Base-by-base conservation (phyloP, 2,329 filamentous ascomycete species). In the Talaromyces marneffei region DNA sequence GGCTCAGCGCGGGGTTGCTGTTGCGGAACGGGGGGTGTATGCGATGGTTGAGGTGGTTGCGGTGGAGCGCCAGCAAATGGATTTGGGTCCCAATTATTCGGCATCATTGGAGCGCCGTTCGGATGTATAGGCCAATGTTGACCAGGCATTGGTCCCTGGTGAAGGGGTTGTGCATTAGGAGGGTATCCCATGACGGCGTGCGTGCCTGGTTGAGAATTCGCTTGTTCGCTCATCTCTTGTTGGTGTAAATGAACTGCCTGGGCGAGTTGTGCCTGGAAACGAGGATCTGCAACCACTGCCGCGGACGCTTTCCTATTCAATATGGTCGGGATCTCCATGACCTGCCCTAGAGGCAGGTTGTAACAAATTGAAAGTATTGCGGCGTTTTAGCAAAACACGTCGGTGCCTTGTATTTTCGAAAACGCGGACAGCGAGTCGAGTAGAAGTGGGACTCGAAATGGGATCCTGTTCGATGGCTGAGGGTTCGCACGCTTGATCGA, bases 171-270 rank as follows among this genome's bases (percentile, higher is more conserved):
- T n/a, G 82, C 77, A 56, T 82, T 79, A 68, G 83, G 80, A 64
- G 82, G 82, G 57, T 83, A 85, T 66, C 83, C 83, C 63, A 82
- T 76, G 64, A 83, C 83, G 50, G 82, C 80, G 37, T 80, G 79
- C 65, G 84, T 82, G 61, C 80, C 83, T 29, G 79, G 74, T 68
- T 85, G 83, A 61, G 83, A 80, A 65, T 81, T 77, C 66, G 80
- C 82, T 64, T 83, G 82, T 67, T 86, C 84, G 63, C 82, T 82
- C 72, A 79, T 84, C 72, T 84, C 82, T 59, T 71, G 68, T 27
- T 67, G 68, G 63, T 75, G 73, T 62, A 77, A 70, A 39, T 76
- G 75, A 62, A 71, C 67, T 57, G 72, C 70, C 62, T 77, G 77
- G 48, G 70, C 66, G 58, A 78, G 72, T 56, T 79, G 78, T 63